phyloP scores from a whole-genome alignment of 2,329 filamentous ascomycete species.

The Thielaviopsis euricoi region DNA sequence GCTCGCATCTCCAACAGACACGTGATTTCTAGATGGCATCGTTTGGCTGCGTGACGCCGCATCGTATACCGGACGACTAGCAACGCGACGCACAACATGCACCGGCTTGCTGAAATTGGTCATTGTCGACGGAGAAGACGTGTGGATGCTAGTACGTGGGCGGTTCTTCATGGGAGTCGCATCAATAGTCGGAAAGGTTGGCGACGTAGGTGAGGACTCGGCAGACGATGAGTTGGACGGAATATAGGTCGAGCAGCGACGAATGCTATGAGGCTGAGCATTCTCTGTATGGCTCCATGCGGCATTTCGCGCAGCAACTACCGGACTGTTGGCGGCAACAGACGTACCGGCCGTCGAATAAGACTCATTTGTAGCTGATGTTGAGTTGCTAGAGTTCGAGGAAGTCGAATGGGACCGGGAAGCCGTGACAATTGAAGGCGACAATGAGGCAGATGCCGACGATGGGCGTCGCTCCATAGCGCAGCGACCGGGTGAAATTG shows the following conservation, averaged over 20 bases:
- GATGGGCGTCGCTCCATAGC: conserved; percentile 1
- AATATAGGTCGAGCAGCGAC: background rate
- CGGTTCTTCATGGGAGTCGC: background rate
- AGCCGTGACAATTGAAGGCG: conserved; percentile 2
- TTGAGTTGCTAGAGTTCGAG: conserved; percentile 7
- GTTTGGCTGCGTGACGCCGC: background rate
- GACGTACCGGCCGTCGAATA: conserved; percentile 9
- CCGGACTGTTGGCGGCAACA: background rate
- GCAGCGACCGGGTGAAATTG: background rate
- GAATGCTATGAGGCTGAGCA: background rate
- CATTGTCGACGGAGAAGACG: background rate
- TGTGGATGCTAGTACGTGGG: background rate
- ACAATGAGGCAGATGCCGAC: conserved; percentile 5
- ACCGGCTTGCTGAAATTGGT: background rate
- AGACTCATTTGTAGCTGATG: conserved; percentile 1
- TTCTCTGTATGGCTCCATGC: background rate
- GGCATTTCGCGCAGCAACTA: background rate
- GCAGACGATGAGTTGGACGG: background rate
- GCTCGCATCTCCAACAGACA: conserved; percentile 15
- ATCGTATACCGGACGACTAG: conserved; percentile 1
- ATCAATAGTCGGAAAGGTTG: background rate
- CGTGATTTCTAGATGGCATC: conserved; percentile 1
- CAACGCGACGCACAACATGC: background rate
- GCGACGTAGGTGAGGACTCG: background rate
- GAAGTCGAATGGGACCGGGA: conserved; percentile 10